Base-by-base conservation (phyloP, 2,329 filamentous ascomycete species). In the Fusarium poae region DNA sequence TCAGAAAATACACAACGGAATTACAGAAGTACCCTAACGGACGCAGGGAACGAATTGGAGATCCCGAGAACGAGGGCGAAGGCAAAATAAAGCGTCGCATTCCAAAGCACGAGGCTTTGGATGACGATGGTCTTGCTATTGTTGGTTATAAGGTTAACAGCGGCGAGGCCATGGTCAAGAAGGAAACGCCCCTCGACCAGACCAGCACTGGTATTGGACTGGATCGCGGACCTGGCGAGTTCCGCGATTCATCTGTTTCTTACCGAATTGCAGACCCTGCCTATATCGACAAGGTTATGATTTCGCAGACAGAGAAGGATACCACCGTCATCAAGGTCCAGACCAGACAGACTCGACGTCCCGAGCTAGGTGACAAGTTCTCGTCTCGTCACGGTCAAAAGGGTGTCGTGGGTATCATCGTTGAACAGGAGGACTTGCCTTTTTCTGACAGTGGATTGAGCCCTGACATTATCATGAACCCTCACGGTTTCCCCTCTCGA, bases 401-500 rank as follows among this genome's bases (percentile, higher is more conserved):
- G 80, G 96, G 96, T 82, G 96, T 98, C 21, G 94, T 97, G 2
- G 96, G 96, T 58, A 95, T 98, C 73, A 97, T 99, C 61, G 94
- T 95, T 20, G 92, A 97, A 67, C 95, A 98, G 81, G 94, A 96
- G 77, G 96, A 99, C 77, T 92, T 99, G 89, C 96, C 96, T 0
- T 99, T 99, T 82, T 92, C 92, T 35, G 96, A 99, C 80, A 84
- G 86, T 53, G 97, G 96, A 3, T 88, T 99, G 71, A 91, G 90
- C n/a, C 96, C 96, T 0, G 96, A 99, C 80, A 97, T 99, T 72
- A 99, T 99, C 88, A 99, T 99, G 96, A 99, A 99, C 83, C 96
- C 97, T 1, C 96, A 99, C 82, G 96, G 96, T 89, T 99, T 99
- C 86, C 96, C 96, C 2, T 98, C 95, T 32, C 96, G 96, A 79